phyloP scores from a whole-genome alignment of 768 basidiomycete genomes.

The Gyrodon lividus region DNA sequence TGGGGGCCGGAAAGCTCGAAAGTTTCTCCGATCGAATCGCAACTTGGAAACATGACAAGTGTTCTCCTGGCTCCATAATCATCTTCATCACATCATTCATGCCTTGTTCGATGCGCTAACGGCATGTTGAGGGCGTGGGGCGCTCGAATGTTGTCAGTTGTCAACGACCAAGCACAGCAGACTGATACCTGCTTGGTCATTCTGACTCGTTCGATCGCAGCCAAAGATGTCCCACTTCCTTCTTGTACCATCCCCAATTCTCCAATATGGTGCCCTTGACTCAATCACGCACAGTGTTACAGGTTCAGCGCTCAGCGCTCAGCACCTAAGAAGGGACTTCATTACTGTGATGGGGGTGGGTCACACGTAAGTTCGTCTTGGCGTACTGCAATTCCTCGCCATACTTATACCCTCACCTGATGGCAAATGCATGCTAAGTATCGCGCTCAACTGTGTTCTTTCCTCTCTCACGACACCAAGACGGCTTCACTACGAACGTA shows the following conservation, averaged over 20 bases:
- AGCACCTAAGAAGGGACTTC: background rate
- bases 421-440: background rate
- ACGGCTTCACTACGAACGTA: slow-evolving; percentile 15
- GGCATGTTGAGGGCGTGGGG: too few relatives aligned
- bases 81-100: too few relatives aligned
- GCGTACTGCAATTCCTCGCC: background rate
- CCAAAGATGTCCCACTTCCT: slow-evolving; percentile 2
- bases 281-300: background rate
- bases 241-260: background rate
- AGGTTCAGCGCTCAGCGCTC: background rate
- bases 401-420: background rate
- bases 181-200: too few relatives aligned
- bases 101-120: too few relatives aligned
- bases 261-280: background rate
- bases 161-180: too few relatives aligned
- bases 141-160: too few relatives aligned
- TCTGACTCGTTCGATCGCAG: too few relatives aligned
- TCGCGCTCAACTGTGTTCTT: background rate
- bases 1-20: too few relatives aligned
- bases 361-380: background rate
- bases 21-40: too few relatives aligned
- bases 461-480: background rate
- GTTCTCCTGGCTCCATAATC: background rate
- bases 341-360: background rate
- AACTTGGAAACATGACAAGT: too few relatives aligned